Evolutionary conservation across 176 grass and related monocot genomes (phyloP).

Genomic region (Canna indica): DNA sequence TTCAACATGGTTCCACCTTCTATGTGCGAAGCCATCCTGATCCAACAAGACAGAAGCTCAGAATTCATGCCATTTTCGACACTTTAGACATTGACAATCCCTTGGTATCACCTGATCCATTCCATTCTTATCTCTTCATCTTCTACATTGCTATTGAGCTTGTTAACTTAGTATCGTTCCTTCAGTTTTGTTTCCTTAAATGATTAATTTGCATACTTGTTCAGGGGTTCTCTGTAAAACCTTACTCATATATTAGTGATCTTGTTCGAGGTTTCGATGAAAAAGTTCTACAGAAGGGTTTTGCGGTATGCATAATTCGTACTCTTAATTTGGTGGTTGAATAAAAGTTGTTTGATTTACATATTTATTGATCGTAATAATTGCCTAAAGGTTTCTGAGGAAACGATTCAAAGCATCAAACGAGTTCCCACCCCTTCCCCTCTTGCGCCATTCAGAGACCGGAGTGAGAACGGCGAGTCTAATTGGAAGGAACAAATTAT

Average conservation of each 20-base stretch:
- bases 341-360: neutral
- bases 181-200: neutral
- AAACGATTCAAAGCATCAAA: slow-evolving; percentile 31
- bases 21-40: slow-evolving; percentile 58
- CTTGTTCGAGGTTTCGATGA: slow-evolving; percentile 60
- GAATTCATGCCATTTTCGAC: slow-evolving; percentile 63
- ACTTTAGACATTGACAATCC: slow-evolving; percentile 35
- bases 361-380: neutral
- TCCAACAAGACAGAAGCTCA: slow-evolving; percentile 35
- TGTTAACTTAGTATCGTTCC: too few relatives aligned
- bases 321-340: neutral
- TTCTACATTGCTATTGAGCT: too few relatives aligned
- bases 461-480: slow-evolving; percentile 1
- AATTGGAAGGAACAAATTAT: slow-evolving; percentile 48
- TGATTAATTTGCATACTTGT: neutral
- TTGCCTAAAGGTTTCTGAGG: slow-evolving; percentile 27
- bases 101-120: too few relatives aligned
- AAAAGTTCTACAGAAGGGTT: slow-evolving; percentile 47
- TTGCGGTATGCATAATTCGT: slow-evolving; percentile 38
- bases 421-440: slow-evolving; percentile 9
- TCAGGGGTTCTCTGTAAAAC: slow-evolving; percentile 47
- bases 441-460: slow-evolving; percentile 31
- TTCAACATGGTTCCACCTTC: slow-evolving; percentile 53
- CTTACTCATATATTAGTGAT: slow-evolving; percentile 52
- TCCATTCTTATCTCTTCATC: too few relatives aligned